phyloP scores from a whole-genome alignment of 306 rosid species.

The Casuarina equisetifolia region DNA sequence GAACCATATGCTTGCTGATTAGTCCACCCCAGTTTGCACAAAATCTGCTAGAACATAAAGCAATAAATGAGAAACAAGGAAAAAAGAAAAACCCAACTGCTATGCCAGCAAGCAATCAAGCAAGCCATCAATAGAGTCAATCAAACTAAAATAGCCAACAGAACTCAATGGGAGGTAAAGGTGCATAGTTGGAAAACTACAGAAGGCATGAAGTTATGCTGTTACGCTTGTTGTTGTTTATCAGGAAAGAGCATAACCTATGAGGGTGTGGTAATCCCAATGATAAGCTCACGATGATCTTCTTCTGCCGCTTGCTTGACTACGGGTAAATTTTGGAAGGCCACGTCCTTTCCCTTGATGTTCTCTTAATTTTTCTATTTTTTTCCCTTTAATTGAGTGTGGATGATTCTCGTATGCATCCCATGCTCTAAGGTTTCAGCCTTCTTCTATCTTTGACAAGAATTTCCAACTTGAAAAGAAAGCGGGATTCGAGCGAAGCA shows the following conservation, averaged over 20 bases:
- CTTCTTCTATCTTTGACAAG: not conserved
- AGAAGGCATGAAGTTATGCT: not conserved
- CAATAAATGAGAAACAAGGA: not conserved
- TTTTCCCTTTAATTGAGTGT: not conserved
- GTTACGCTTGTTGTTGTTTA: no score
- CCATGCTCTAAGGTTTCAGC: not conserved
- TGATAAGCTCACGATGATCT: not conserved
- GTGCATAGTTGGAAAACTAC: not conserved
- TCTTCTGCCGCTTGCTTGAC: not conserved
- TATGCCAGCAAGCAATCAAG: not conserved
- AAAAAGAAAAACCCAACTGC: not conserved
- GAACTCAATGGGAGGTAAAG: not conserved
- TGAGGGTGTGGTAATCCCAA: not conserved
- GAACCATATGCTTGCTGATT: not conserved
- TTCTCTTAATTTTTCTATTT: not conserved
- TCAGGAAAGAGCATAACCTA: no score
- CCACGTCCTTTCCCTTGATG: not conserved
- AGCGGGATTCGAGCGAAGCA: not conserved
- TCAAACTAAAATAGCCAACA: slow-evolving; percentile 1
- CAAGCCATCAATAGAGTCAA: not conserved
- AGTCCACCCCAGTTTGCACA: not conserved
- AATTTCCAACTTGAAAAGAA: not conserved
- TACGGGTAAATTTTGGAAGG: not conserved
- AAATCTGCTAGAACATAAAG: not conserved
- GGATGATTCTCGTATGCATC: not conserved